Evolutionary conservation across 83 land plant genomes (phyloP), one percentile per base, ranked within the genome.

Genomic region (Picea abies): DNA sequence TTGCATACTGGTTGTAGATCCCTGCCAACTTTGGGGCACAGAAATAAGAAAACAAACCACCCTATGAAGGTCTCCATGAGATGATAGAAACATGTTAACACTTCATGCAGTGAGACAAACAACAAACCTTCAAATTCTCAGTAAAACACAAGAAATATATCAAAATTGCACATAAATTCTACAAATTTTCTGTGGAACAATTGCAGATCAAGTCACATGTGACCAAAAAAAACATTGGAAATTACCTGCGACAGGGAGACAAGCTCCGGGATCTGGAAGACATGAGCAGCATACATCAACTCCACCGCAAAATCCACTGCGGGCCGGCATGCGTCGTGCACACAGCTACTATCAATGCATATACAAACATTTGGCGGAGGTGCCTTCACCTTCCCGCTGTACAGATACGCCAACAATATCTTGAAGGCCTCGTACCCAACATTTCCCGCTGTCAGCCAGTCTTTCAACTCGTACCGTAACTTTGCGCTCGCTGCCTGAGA

Each of bases 311-410:
- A 91, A 65, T 89, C 82, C 11, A 96, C 82, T 2, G 89, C 91
- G 23, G 98, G 95, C 19, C 90, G 65, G 76, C 98, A 96, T 0
- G 93, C 90, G 76, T 87, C 90, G 69, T 96, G 97, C 20, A 80
- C 61, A 47, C 98, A 96, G 10, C 68, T 22, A 1, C 52, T 29
- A 76, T 96, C 94, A 9, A 87, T 85, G 63, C 98, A 96, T 2
- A 78, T 87, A 1, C 87, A 90, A 9, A 87, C 87, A 29, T 84
- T 89, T 4, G 32, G 79, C 16, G 88, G 88, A 15, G 82, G 32
- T 25, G 81, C 81, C 88, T 89, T 90, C 49, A 90, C 70, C 85
- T 86, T 89, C 10, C 92, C 95, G 20, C 91, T 87, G 60, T 96
- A 96, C 82, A 94, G 44, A 84, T 92, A 96, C 4, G 84, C 64